Percentiles rank a stretch among this genome's conserved stretches.
These are phyloP conservation scores for Pythium apleroticum DNA, from an alignment of 352 stramenopile genomes.

Conservation along the genomic window DNA sequence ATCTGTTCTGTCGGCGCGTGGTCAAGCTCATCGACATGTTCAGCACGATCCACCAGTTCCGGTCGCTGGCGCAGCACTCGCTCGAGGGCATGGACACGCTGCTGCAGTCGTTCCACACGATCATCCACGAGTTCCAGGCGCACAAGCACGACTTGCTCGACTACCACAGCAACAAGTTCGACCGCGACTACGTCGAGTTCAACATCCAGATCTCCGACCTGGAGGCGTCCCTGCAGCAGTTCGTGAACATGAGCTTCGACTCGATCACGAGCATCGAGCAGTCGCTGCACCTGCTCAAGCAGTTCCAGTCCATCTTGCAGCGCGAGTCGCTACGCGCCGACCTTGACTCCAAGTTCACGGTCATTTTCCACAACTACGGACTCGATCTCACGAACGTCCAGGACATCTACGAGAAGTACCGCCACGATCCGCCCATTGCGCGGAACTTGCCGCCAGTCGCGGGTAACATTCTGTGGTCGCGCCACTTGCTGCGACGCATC, in stretches of 20 bases:
- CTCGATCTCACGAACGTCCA: conserved; percentile 97
- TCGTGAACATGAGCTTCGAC: conserved; percentile 93
- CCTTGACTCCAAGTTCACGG: conserved; percentile 98
- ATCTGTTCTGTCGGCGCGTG: conserved; percentile 96
- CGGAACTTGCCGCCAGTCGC: conserved; percentile 96
- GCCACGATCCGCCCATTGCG: conserved; percentile 96
- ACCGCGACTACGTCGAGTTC: conserved; percentile 96
- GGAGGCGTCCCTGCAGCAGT: conserved; percentile 96
- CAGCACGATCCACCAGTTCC: conserved; percentile 97
- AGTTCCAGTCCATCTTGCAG: conserved; percentile 98
- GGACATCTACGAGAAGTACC: conserved; percentile 98
- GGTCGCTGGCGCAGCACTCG: conserved; percentile 90
- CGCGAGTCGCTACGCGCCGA: conserved; percentile 92
- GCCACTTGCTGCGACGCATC: conserved; percentile 97
- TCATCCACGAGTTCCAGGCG: conserved; percentile 97
- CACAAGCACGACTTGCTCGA: conserved; percentile 96
- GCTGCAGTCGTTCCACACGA: conserved; percentile 93
- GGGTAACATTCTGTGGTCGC: conserved; percentile 98
- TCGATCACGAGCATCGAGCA: conserved; percentile 98
- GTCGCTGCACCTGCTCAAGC: conserved; percentile 94
- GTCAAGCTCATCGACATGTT: conserved; percentile 99
- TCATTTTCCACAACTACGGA: conserved; percentile 99
- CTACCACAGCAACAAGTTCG: conserved; percentile 99
- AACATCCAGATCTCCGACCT: conserved; percentile 96
- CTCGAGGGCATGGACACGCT: conserved; percentile 91